Percentiles rank a stretch among this genome's conserved stretches.
Evolutionary conservation across 371 early-diverging fungal species (phyloP).

Genomic region (Dipsacomyces acuminosporus): DNA sequence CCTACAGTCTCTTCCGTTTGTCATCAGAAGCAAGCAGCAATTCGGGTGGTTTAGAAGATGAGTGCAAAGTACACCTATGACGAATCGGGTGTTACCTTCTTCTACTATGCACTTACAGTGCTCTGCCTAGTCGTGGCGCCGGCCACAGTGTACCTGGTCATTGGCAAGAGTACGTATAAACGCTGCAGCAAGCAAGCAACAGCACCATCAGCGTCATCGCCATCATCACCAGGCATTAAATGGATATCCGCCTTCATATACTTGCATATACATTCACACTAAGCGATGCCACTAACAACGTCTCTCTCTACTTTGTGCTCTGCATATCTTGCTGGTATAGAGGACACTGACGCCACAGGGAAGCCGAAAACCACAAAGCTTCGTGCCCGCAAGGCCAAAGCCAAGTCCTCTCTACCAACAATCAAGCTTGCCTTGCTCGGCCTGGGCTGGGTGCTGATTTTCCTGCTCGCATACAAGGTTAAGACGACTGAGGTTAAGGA

Average conservation of each 20-base stretch:
- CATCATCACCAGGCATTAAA: neutral
- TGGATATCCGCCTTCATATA: neutral
- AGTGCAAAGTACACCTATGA: slow-evolving; percentile 80
- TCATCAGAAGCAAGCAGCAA: neutral
- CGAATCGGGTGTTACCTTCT: slow-evolving; percentile 90
- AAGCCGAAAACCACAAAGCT: slow-evolving; percentile 47
- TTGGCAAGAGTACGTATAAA: slow-evolving; percentile 51
- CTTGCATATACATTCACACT: neutral
- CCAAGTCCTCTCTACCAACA: slow-evolving; percentile 37
- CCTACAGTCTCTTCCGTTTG: slow-evolving; percentile 1
- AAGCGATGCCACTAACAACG: too few relatives aligned
- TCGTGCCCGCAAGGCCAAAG: slow-evolving; percentile 22
- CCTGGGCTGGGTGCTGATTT: slow-evolving; percentile 76
- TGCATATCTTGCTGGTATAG: slow-evolving; percentile 18
- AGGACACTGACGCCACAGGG: slow-evolving; percentile 9
- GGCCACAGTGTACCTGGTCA: slow-evolving; percentile 56
- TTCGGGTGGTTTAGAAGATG: slow-evolving; percentile 28
- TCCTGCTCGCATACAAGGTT: slow-evolving; percentile 69
- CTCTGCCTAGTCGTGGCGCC: slow-evolving; percentile 79
- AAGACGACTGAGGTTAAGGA: slow-evolving; percentile 64
- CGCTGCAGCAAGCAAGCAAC: too few relatives aligned
- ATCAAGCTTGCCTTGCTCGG: slow-evolving; percentile 51
- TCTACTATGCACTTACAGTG: slow-evolving; percentile 84
- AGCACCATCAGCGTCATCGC: too few relatives aligned
- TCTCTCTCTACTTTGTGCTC: too few relatives aligned